Evolutionary conservation across 371 early-diverging fungal genomes (phyloP).

Genomic region (Syncephalastrum contaminatum): DNA sequence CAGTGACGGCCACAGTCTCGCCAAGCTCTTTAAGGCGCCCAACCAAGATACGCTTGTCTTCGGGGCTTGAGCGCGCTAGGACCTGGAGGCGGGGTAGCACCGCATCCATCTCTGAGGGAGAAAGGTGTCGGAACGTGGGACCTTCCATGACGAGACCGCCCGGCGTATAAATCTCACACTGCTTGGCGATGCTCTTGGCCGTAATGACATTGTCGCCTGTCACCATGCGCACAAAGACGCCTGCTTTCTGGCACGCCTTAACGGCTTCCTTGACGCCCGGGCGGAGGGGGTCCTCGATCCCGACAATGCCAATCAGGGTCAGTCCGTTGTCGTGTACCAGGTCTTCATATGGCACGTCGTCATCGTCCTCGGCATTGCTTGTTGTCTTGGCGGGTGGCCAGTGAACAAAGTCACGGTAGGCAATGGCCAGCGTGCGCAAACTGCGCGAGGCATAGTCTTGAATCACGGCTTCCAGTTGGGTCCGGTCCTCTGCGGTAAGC

Average conservation of each 20-base stretch:
- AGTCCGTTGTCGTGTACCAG: conserved; percentile 49
- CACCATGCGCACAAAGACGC: conserved; percentile 83
- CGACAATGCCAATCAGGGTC: conserved; percentile 61
- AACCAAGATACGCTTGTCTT: conserved; percentile 74
- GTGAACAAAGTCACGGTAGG: conserved; percentile 67
- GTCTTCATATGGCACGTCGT: conserved; percentile 28
- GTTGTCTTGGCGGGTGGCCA: conserved; percentile 77
- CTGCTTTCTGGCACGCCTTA: conserved; percentile 65
- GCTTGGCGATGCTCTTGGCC: conserved; percentile 72
- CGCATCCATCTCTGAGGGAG: conserved; percentile 36
- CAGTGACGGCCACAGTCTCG: conserved; percentile 80
- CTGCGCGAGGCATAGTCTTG: conserved; percentile 56
- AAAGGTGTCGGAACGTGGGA: conserved; percentile 60
- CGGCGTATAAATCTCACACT: conserved; percentile 64
- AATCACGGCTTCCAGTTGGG: conserved; percentile 53
- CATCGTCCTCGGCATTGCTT: conserved; percentile 16
- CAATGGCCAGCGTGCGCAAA: conserved; percentile 68
- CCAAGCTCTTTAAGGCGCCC: conserved; percentile 58
- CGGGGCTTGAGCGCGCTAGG: conserved; percentile 75
- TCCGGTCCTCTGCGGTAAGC: conserved; percentile 39
- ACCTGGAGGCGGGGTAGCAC: conserved; percentile 51
- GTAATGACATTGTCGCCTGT: conserved; percentile 80
- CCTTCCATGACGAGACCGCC: conserved; percentile 72
- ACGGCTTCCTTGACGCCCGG: conserved; percentile 71
- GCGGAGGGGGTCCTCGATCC: conserved; percentile 78